A percentile compares a stretch with the other conserved stretches of the same genome.
phyloP scores from a whole-genome alignment of 768 basidiomycete genomes.

The Lepiota brunneoincarnata region DNA sequence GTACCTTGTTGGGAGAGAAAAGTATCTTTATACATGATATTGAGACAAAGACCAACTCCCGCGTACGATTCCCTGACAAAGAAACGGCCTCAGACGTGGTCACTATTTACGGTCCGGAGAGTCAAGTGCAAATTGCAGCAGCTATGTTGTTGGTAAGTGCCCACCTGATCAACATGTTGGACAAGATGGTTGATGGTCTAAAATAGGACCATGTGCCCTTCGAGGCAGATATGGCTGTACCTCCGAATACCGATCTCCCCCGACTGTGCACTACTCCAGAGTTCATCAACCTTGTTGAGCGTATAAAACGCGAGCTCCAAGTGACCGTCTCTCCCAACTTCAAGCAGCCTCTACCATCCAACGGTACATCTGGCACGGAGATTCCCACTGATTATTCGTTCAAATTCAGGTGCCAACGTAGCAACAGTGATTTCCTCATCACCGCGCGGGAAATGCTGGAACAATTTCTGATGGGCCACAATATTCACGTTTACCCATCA shows the following conservation, averaged over 20 bases:
- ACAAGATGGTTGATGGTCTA: background rate
- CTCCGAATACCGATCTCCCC: constrained; percentile 77
- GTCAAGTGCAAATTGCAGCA: constrained; percentile 93
- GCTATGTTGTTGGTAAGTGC: constrained; percentile 85
- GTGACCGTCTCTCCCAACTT: constrained; percentile 85
- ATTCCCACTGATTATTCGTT: constrained; percentile 80
- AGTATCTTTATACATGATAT: constrained; percentile 97
- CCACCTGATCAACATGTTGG: background rate
- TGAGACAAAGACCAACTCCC: constrained; percentile 93
- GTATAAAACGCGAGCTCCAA: constrained; percentile 91
- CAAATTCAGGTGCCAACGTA: constrained; percentile 94
- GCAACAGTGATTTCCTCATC: constrained; percentile 89
- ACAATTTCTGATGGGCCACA: constrained; percentile 83
- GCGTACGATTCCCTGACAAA: constrained; percentile 90
- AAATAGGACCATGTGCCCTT: constrained; percentile 91
- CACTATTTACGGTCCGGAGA: constrained; percentile 95
- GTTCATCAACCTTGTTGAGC: constrained; percentile 82
- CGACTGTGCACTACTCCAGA: constrained; percentile 76
- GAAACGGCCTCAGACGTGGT: constrained; percentile 93
- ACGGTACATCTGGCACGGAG: constrained; percentile 47
- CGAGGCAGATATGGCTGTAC: constrained; percentile 92
- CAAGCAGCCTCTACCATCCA: constrained; percentile 45
- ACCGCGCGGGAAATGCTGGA: constrained; percentile 92
- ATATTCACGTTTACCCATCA: constrained; percentile 79
- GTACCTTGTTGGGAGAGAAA: constrained; percentile 93